Evolutionary conservation across 2,329 filamentous ascomycete genomes (phyloP).

Genomic region (Alternaria metachromatica): DNA sequence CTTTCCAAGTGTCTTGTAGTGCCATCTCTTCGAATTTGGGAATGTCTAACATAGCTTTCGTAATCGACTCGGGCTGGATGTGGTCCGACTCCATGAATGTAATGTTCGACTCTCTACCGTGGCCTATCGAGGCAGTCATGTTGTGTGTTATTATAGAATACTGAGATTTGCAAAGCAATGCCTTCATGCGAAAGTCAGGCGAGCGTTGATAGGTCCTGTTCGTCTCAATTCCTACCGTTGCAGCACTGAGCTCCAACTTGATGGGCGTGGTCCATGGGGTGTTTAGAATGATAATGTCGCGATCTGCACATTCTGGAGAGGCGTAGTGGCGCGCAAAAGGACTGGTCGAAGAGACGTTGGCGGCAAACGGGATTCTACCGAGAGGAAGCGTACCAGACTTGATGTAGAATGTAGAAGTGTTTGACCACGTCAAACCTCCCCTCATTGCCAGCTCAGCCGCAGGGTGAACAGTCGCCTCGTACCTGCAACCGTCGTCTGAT

Average conservation of each 20-base stretch:
- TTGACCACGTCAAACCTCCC: constrained; percentile 20
- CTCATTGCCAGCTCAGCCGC: constrained; percentile 10
- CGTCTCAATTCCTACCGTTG: neutral
- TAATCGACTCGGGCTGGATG: neutral
- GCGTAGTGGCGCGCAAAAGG: constrained; percentile 16
- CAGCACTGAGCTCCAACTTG: neutral
- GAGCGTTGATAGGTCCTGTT: constrained; percentile 18
- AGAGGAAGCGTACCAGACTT: neutral
- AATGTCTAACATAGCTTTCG: neutral
- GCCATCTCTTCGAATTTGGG: neutral
- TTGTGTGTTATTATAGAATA: neutral
- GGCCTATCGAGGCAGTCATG: neutral
- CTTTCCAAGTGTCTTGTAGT: neutral
- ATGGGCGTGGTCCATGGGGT: constrained; percentile 23
- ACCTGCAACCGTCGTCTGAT: constrained; percentile 16
- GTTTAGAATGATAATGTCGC: constrained; percentile 23
- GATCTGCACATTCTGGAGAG: constrained; percentile 16
- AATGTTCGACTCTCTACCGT: neutral
- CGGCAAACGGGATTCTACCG: neutral
- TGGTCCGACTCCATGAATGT: neutral
- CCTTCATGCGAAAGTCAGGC: constrained; percentile 19
- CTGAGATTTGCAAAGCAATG: constrained; percentile 11
- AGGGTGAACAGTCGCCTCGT: constrained; percentile 20
- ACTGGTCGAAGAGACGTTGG: constrained; percentile 1
- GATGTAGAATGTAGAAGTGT: constrained; percentile 9